Evolutionary conservation across 1,139 yeast species (phyloP).

Genomic region (Nakaseomyces uthaithaninus): DNA sequence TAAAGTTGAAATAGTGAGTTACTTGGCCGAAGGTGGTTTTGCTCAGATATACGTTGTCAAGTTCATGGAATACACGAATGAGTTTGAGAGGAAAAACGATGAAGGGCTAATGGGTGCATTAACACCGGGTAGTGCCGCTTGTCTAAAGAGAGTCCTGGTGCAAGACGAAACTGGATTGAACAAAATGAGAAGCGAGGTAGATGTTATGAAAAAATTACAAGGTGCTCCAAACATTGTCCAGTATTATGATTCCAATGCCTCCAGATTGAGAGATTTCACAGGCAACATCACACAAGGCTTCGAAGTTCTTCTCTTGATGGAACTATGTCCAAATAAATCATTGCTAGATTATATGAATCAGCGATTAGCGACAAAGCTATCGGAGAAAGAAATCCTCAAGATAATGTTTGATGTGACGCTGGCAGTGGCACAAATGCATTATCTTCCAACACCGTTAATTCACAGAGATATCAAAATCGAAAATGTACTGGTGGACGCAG

Average conservation of each 20-base stretch:
- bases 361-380: conserved; percentile 70
- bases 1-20: conserved; percentile 46
- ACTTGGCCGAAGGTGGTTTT: conserved; percentile 66
- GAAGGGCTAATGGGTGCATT: not conserved
- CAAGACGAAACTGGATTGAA: conserved; percentile 64
- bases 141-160: conserved; percentile 67
- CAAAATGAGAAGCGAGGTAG: conserved; percentile 68
- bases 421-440: conserved; percentile 87
- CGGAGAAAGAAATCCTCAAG: conserved; percentile 71
- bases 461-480: conserved; percentile 96
- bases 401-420: conserved; percentile 77
- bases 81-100: conserved; percentile 16
- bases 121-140: conserved; percentile 35
- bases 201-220: conserved; percentile 73
- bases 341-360: conserved; percentile 90
- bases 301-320: conserved; percentile 90
- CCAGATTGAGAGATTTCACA: conserved; percentile 40
- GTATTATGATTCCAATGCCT: conserved; percentile 91
- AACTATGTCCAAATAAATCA: conserved; percentile 79
- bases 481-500: conserved; percentile 72
- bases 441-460: conserved; percentile 66
- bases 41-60: conserved; percentile 67
- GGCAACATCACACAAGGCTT: conserved; percentile 34
- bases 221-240: conserved; percentile 76
- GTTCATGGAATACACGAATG: conserved; percentile 26